phyloP scores from a whole-genome alignment of 1,284 basidiomycete genomes.

The Cryptococcus sp. region DNA sequence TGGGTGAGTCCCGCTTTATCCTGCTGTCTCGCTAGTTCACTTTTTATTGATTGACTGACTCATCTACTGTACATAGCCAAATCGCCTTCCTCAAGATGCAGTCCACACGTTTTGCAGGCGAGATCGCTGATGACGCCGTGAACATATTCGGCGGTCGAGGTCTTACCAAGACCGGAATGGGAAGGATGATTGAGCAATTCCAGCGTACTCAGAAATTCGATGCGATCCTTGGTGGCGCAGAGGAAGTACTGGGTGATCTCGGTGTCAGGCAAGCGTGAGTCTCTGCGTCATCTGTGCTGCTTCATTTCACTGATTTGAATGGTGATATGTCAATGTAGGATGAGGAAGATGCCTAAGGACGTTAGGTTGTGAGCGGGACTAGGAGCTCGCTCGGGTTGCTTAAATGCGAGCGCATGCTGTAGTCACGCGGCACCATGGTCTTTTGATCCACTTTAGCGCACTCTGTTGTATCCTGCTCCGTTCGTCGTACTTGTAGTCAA shows the following conservation, averaged over 20 bases:
- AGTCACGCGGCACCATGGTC: too few species aligned
- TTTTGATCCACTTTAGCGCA: too few species aligned
- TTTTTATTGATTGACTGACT: background rate
- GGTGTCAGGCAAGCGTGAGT: constrained; percentile 57
- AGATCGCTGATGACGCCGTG: constrained; percentile 57
- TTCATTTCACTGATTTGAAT: background rate
- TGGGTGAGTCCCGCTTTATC: constrained; percentile 24
- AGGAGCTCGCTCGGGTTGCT: too few species aligned
- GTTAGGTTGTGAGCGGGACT: constrained; percentile 33
- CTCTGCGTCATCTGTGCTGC: background rate
- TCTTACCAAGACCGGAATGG: constrained; percentile 68
- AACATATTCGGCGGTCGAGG: constrained; percentile 60
- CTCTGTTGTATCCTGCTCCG: too few species aligned
- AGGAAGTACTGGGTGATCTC: constrained; percentile 58
- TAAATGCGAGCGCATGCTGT: too few species aligned
- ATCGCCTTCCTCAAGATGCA: constrained; percentile 63
- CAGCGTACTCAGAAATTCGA: constrained; percentile 77
- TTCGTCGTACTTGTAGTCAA: too few species aligned
- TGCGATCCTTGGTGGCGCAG: constrained; percentile 61
- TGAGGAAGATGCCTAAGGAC: constrained; percentile 51
- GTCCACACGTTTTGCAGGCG: constrained; percentile 45
- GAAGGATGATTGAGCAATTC: constrained; percentile 56
- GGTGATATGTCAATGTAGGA: constrained; percentile 23
- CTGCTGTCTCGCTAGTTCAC: background rate
- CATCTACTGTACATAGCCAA: constrained; percentile 24